phyloP scores from a whole-genome alignment of 2,329 filamentous ascomycete species.

The Colletotrichum scovillei region DNA sequence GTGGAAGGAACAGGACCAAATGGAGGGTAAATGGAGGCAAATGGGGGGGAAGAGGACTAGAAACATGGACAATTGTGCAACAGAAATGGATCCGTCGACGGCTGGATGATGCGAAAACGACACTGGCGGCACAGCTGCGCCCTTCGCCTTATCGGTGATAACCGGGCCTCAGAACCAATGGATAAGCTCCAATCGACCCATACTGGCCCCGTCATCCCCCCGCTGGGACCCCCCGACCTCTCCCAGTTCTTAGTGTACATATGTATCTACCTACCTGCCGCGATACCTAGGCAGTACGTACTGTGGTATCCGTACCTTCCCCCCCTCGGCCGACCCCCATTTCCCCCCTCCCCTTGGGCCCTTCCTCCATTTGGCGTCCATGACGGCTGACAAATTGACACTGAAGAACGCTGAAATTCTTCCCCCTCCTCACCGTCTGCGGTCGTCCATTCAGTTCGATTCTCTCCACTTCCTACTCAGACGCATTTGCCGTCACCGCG shows the following conservation, averaged over 20 bases:
- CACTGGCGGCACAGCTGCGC: background rate
- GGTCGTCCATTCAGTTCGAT: conserved; percentile 27
- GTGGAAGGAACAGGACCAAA: background rate
- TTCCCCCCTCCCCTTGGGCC: background rate
- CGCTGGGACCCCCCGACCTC: conserved; percentile 4
- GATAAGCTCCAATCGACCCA: conserved; percentile 14
- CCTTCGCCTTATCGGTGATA: conserved; percentile 14
- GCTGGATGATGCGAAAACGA: conserved; percentile 28
- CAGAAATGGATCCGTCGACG: conserved; percentile 15
- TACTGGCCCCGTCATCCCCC: background rate
- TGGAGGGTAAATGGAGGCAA: background rate
- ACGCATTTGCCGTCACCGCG: conserved; percentile 12
- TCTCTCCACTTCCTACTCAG: conserved; percentile 32
- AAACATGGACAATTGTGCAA: background rate
- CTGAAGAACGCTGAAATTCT: conserved; percentile 34
- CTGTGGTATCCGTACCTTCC: no score
- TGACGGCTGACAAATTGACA: conserved; percentile 37
- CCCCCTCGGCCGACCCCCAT: conserved; percentile 29
- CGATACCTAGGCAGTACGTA: no score
- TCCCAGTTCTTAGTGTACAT: no score
- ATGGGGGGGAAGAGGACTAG: background rate
- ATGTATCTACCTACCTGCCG: no score
- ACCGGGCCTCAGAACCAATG: conserved; percentile 3
- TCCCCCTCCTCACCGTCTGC: conserved; percentile 37
- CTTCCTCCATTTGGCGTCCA: conserved; percentile 6